Base-by-base conservation (phyloP, 148 eudicot genomes). In the Amaranthus hypochondriacus region DNA sequence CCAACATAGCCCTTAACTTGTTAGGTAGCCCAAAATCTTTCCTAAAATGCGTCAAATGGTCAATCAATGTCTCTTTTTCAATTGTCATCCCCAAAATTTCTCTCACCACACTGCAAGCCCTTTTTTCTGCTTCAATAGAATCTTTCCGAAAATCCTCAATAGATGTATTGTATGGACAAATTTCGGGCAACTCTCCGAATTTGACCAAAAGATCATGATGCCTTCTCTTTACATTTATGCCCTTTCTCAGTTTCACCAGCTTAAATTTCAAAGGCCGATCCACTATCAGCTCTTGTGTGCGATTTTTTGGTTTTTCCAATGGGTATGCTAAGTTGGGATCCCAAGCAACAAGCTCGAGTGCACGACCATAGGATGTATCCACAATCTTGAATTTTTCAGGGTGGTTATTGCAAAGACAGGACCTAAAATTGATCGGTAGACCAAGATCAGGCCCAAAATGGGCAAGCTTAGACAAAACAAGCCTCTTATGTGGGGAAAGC, bases 301-400 rank as follows among this genome's bases (percentile, higher is more conserved):
- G 76, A 48, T 48, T 79, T 66, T 79, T 88, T 56, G 82, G 57
- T 50, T 78, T 73, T 7, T 84, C 90, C 53, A 86, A 75, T 14
- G 77, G 79, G 8, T 66, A 64, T 5, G 90, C 97, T 69, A 95
- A 77, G 54, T 69, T 52, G 43, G 80, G 73, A 66, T 95, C 90
- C 90, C 96, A 92, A 2, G 87, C 73, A 8, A 90, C 93, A 73
- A 95, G 97, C 82, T 95, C 96, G 66, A 95, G 94, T 0, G 96
- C 92, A 75, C 88, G 97, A 4, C 97, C 99, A 81, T 92, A 95
- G 3, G 99, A 95, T 39, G 99, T 95, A 79, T 92, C 90, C 54
- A 95, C 89, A 9, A 74, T 83, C 83, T 86, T 90, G 73, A 92
- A 92, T 54, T 80, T 90, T 15, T 89, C 89, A 8, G 99, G 92